Conservation (phyloP, 2,329 filamentous ascomycete genomes). For the Niveomyces coronatus region DNA sequence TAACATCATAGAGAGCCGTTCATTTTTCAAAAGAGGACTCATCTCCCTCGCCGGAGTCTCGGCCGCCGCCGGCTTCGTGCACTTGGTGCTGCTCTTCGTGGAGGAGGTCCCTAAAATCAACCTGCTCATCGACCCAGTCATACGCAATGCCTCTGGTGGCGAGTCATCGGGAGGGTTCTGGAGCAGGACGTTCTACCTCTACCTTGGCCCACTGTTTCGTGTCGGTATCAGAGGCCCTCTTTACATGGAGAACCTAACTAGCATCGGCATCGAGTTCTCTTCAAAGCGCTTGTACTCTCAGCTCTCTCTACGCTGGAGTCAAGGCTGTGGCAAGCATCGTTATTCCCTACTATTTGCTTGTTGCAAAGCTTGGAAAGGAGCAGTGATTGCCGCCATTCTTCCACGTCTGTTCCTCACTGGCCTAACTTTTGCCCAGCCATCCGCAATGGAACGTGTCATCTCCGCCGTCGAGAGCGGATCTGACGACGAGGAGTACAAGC, state of each 20-base stretch:
- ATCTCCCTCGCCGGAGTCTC: not conserved
- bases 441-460: conserved; percentile 1
- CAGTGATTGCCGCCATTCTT: not conserved
- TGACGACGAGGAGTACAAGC: conserved; percentile 8
- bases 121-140: not conserved
- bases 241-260: not conserved
- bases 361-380: conserved; percentile 14
- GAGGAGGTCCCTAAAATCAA: not conserved
- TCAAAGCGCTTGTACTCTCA: not conserved
- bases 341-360: conserved; percentile 9
- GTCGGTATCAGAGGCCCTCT: not conserved
- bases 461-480: conserved; percentile 9
- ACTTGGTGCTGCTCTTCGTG: not conserved
- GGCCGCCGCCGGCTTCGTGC: not conserved
- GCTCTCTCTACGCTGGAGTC: not conserved
- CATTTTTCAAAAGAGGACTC: not conserved
- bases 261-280: not conserved
- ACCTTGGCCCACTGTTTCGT: not conserved
- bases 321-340: not conserved
- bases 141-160: not conserved
- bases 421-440: not conserved
- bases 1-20: not conserved
- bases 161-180: not conserved
- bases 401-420: not conserved
- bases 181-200: not conserved